Percentiles rank a stretch among this genome's conserved stretches.
Evolutionary conservation across 805 yeast genomes (phyloP).

Genomic region (Metschnikowia corniflorae): DNA sequence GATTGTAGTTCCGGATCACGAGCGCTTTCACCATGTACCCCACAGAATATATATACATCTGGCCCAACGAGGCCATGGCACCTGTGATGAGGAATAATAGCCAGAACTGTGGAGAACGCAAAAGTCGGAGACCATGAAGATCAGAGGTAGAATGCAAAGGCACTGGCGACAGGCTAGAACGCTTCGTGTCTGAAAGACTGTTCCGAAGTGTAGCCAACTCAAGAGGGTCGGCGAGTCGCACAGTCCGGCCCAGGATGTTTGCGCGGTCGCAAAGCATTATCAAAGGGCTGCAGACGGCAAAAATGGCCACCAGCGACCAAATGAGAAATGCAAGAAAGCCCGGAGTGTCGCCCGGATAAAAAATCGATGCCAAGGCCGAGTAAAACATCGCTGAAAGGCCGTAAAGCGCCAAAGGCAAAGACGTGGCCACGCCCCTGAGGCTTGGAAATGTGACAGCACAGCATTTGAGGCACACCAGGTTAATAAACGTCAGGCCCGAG

Average conservation of each 20-base stretch:
- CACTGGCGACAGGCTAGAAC: neutral
- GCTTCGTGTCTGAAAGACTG: neutral
- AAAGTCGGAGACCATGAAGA: conserved; percentile 18
- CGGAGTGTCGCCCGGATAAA: conserved; percentile 57
- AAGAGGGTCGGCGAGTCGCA: conserved; percentile 10
- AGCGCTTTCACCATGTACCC: conserved; percentile 45
- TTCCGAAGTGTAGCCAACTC: conserved; percentile 11
- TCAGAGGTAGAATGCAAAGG: conserved; percentile 1
- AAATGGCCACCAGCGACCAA: conserved; percentile 38
- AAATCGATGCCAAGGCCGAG: conserved; percentile 50
- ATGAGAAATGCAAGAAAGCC: conserved; percentile 49
- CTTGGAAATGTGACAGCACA: conserved; percentile 69
- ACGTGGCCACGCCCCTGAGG: conserved; percentile 68
- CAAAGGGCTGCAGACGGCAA: conserved; percentile 46
- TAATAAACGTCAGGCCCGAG: conserved; percentile 62
- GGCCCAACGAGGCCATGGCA: conserved; percentile 40
- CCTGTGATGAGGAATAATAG: conserved; percentile 37
- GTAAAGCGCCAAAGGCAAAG: conserved; percentile 69
- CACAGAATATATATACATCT: conserved; percentile 45
- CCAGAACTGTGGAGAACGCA: conserved; percentile 34
- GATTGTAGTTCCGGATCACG: conserved; percentile 15
- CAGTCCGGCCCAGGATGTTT: neutral
- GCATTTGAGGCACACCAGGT: conserved; percentile 65
- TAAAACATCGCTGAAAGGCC: conserved; percentile 72
- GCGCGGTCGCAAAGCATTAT: conserved; percentile 37